Evolutionary conservation across 192 early-diverging fungal species (phyloP), one percentile per base, ranked within the genome.

Genomic region (Backusella psychrophila): DNA sequence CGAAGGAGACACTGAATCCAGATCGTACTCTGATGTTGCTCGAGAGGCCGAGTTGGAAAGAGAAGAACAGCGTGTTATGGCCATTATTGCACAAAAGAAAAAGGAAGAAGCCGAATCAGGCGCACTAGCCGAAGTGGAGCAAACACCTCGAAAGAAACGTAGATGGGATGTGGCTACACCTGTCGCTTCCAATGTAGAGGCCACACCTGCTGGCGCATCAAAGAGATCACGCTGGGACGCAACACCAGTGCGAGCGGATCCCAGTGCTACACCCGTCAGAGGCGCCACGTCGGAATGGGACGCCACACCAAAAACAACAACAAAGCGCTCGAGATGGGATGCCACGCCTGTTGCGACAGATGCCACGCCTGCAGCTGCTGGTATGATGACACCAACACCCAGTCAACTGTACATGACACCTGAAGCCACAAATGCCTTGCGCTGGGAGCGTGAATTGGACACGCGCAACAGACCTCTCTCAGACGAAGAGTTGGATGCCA

Each of bases 401-500:
- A 88, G 85, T 19, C 82, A 81, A 6, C 88, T 93, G 6, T 91
- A 92, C 6, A 94, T 95, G 91, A 95, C 96, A 9, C 95, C 95
- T 1, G 93, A 94, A 72, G 93, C 93, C 17, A 85, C 87, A 68
- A 91, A 88, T 74, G 89, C 89, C 3, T 78, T 90, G 75, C 89
- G 91, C 23, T 91, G 90, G 90, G 94, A 92, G 79, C 84, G 91
- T 68, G 96, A 94, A 73, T 85, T 96, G 73, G 96, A 98, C 73
- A 85, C 87, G 33, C 93, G 98, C 52, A 99, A 99, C 81, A 78
- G 87, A 73, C 92, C 90, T 68, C 86, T 96, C 66, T 89, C 95
- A 2, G 98, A 99, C 80, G 96, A 95, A 39, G 97, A 98, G 78
- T 90, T 99, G n/a, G 94, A 99, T 77, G 88, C 91, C 29, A 92